Percentiles rank a stretch among this genome's conserved stretches.
Evolutionary conservation across 1,139 yeast species (phyloP).

Genomic region (Geotrichum carabidarum): DNA sequence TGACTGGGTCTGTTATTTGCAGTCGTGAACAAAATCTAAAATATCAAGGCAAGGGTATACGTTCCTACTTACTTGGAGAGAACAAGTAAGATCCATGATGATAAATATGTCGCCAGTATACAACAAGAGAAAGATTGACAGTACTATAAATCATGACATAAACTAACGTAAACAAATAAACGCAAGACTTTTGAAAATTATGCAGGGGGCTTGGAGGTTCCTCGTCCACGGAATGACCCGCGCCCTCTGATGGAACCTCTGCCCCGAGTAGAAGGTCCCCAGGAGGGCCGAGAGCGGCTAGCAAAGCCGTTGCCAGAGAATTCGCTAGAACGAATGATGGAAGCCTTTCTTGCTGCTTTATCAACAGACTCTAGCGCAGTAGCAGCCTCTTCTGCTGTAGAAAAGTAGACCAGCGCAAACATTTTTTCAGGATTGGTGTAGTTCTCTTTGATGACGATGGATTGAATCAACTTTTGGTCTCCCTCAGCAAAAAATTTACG

Average conservation of each 20-base stretch:
- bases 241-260: slow-evolving; percentile 9
- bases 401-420: slow-evolving; percentile 40
- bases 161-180: slow-evolving; percentile 2
- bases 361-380: slow-evolving; percentile 37
- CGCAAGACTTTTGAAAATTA: slow-evolving; percentile 8
- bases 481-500: slow-evolving; percentile 33
- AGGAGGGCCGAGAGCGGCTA: slow-evolving; percentile 3
- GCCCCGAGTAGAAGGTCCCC: slow-evolving; percentile 11
- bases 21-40: no score
- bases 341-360: slow-evolving; percentile 21
- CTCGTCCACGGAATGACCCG: slow-evolving; percentile 8
- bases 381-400: slow-evolving; percentile 35
- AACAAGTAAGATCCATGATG: no score
- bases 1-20: no score
- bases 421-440: slow-evolving; percentile 30
- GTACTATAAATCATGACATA: background rate
- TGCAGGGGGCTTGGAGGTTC: slow-evolving; percentile 2
- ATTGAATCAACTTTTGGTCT: slow-evolving; percentile 34
- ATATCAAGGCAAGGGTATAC: no score
- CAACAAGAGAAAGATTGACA: no score
- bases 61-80: no score
- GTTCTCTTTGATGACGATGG: slow-evolving; percentile 32
- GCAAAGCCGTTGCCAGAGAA: slow-evolving; percentile 2
- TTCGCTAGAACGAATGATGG: slow-evolving; percentile 14
- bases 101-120: no score